Evolutionary conservation across 2,329 filamentous ascomycete genomes (phyloP), one percentile per base, ranked within the genome.

Genomic region (Alternaria hordeiaustralica): DNA sequence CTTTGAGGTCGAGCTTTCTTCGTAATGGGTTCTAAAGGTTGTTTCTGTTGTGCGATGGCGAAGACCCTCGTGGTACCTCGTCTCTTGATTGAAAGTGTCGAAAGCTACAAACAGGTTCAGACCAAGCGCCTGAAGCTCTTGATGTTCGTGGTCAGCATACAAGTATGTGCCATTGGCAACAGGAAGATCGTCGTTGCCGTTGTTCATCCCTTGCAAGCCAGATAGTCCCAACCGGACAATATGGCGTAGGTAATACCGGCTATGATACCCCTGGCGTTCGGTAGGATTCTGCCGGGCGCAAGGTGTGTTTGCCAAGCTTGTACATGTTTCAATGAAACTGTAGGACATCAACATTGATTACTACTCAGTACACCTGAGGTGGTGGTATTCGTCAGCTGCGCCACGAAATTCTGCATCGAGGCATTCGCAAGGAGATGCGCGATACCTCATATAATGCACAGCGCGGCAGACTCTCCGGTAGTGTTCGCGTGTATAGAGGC

Each of bases 271-370:
- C 53, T 65, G 60, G 25, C 5, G 13, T 23, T 58, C 55, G 61
- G 61, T 20, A 26, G 33, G 43, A 63, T 63, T 56, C 30, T 61
- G 62, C 62, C 58, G 62, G 41, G 36, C 30, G 25, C 41, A 57
- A 56, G 41, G 15, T 13, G 13, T 26, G 18, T 47, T 18, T 58
- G 47, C 57, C 21, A 63, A 46, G 43, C 23, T 25, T 23, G 36
- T 47, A 13, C 15, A 30, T 20, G 10, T 47, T 47, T 61, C 28
- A 13, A 57, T 33, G 44, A 49, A 44, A 49, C 15, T 26, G 12
- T 45, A 36, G 18, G 49, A 58, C 10, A 55, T 49, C 25, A 58
- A 50, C 20, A 47, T 63, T 63, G n/a, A 61, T 60, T 57, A 43
- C 25, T 15, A 15, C 8, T n/a, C 28, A 55, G 20, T 53, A 46